A percentile compares a stretch with the other conserved stretches of the same genome.
Conservation (phyloP, 139 green algal species). For the Desmodesmus armatus region DNA sequence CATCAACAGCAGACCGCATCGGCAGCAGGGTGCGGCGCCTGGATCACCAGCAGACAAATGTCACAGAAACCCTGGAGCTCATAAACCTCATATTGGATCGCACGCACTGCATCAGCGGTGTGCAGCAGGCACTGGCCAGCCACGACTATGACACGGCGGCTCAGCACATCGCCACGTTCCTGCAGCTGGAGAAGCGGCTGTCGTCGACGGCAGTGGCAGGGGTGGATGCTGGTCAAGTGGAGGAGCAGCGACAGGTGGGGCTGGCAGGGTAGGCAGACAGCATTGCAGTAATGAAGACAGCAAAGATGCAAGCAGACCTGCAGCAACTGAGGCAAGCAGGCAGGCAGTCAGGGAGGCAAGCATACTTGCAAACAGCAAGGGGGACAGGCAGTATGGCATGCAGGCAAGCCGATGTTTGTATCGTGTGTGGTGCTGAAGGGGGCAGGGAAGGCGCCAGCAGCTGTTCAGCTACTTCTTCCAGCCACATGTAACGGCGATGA, state of each 20-base stretch:
- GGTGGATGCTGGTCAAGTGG: slow-evolving; percentile 34
- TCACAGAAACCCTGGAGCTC: slow-evolving; percentile 61
- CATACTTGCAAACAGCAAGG: too few species aligned
- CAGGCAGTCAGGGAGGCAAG: too few species aligned
- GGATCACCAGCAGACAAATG: slow-evolving; percentile 81
- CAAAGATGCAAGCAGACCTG: too few species aligned
- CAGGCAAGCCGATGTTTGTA: too few species aligned
- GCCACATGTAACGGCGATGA: too few species aligned
- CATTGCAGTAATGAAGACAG: not conserved
- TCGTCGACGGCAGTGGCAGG: slow-evolving; percentile 38
- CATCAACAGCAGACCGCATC: slow-evolving; percentile 85
- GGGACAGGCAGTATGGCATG: too few species aligned
- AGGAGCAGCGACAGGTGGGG: slow-evolving; percentile 38
- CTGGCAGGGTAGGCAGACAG: too few species aligned
- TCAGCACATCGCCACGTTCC: slow-evolving; percentile 78
- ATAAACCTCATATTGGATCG: slow-evolving; percentile 84
- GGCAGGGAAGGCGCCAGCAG: too few species aligned
- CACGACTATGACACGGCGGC: slow-evolving; percentile 91
- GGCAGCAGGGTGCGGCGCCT: slow-evolving; percentile 75
- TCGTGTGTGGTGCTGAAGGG: too few species aligned
- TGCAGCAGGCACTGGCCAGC: slow-evolving; percentile 37
- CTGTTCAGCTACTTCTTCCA: too few species aligned
- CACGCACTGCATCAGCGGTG: slow-evolving; percentile 45
- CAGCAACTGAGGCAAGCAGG: too few species aligned
- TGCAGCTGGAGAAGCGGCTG: slow-evolving; percentile 79